Conservation (phyloP, 345 rosid genomes). For the Ailanthus altissimus region DNA sequence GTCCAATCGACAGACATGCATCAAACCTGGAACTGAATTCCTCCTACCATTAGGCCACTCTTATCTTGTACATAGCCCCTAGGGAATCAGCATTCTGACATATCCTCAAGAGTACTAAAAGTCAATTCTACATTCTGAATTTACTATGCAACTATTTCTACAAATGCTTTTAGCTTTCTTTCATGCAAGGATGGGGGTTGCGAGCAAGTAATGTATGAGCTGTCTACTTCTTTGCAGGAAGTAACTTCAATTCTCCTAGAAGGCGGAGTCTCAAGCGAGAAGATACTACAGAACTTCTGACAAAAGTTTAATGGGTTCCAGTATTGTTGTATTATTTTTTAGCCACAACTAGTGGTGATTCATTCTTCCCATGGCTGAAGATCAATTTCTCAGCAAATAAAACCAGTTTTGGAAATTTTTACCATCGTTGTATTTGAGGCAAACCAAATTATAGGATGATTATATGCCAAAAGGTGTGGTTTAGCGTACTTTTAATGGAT, state of each 20-base stretch:
- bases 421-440: not conserved
- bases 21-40: not conserved
- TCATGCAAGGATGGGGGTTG: not conserved
- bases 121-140: not conserved
- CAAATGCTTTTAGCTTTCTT: not conserved
- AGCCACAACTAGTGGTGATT: constrained; percentile 27
- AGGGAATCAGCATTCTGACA: not conserved
- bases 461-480: too few relatives aligned
- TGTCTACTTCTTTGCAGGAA: constrained; percentile 55
- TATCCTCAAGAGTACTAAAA: not conserved
- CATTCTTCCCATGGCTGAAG: constrained; percentile 32
- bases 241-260: constrained; percentile 72
- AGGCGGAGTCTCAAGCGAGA: constrained; percentile 70
- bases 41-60: not conserved
- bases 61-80: not conserved
- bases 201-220: not conserved
- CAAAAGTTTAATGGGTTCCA: constrained; percentile 7
- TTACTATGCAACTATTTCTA: not conserved
- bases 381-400: constrained; percentile 33
- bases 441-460: not conserved
- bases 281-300: constrained; percentile 89
- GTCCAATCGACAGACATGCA: not conserved
- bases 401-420: constrained; percentile 31
- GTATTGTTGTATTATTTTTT: constrained; percentile 36
- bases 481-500: not conserved